Evolutionary conservation across 2,329 filamentous ascomycete species (phyloP).

Genomic region (Dactylellina haptotyla): DNA sequence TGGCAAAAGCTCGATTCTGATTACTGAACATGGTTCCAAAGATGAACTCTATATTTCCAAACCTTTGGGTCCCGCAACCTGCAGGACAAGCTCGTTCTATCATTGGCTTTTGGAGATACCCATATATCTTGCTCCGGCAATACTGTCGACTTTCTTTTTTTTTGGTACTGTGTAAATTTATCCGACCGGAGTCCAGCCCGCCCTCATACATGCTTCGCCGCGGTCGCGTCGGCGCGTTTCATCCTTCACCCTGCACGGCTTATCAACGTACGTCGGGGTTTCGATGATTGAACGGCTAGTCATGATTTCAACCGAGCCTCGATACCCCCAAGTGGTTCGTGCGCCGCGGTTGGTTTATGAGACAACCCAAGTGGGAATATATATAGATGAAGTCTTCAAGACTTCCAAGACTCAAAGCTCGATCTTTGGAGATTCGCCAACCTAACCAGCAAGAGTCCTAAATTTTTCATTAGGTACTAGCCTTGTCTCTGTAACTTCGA

Average conservation of each 20-base stretch:
- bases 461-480: background rate
- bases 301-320: too few relatives aligned
- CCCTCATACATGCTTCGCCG: too few relatives aligned
- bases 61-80: background rate
- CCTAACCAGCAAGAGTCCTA: background rate
- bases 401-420: background rate
- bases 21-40: constrained; percentile 3
- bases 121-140: background rate
- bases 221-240: too few relatives aligned
- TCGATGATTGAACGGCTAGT: too few relatives aligned
- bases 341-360: too few relatives aligned
- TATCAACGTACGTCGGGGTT: too few relatives aligned
- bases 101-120: background rate
- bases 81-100: background rate
- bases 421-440: background rate
- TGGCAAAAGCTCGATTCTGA: background rate
- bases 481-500: background rate
- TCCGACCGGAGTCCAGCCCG: too few relatives aligned
- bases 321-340: too few relatives aligned
- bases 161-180: background rate
- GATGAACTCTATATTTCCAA: background rate
- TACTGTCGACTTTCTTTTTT: background rate
- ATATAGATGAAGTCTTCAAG: background rate
- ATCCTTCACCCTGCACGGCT: background rate
- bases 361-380: too few relatives aligned